Evolutionary conservation across 2,329 filamentous ascomycete species (phyloP), one percentile per base, ranked within the genome.

Genomic region (Calonectria pteridis): DNA sequence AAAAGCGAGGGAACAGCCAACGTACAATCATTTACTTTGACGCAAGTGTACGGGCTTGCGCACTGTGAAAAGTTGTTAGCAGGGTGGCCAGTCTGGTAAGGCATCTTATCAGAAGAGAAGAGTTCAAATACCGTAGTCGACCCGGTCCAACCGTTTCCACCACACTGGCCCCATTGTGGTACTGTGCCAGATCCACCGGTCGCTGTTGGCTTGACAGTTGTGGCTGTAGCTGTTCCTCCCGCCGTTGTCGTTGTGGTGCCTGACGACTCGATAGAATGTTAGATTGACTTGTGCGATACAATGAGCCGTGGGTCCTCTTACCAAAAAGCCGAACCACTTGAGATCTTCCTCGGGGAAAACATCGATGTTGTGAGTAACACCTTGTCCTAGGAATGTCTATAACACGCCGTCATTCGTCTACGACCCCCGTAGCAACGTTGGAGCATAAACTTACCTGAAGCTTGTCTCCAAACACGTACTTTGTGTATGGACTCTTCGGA

Each of bases 401-500:
- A 9, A n/a, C 26, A 5, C 9, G 11, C 18, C 13, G 29, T 71
- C 62, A 73, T 18, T 63, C 20, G 2, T 55, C 14, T 26, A 6
- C n/a, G 14, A 26, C 5, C 11, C 6, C 7, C 4, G 5, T 18
- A 18, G 3, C 9, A 11, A 23, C 6, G 23, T 23, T 31, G 16
- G 20, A 6, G 14, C 6, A 28, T 6, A 20, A 35, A 14, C 51
- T 69, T 31, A 75, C 73, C 71, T 75, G 71, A 2, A 81, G 72
- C 58, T 81, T 80, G 4, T 83, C 81, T 10, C 85, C 86, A 73
- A 84, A 87, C 5, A 84, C 81, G 53, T 83, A 83, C 7, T 82
- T 86, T 35, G 83, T 83, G 76, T 86, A 87, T 26, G 83, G 83
- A 35, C 77, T 78, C 69, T 83, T 80, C 14, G 85, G 85, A 14